Evolutionary conservation across 805 yeast genomes (phyloP).

Genomic region (Candida morakotiae): DNA sequence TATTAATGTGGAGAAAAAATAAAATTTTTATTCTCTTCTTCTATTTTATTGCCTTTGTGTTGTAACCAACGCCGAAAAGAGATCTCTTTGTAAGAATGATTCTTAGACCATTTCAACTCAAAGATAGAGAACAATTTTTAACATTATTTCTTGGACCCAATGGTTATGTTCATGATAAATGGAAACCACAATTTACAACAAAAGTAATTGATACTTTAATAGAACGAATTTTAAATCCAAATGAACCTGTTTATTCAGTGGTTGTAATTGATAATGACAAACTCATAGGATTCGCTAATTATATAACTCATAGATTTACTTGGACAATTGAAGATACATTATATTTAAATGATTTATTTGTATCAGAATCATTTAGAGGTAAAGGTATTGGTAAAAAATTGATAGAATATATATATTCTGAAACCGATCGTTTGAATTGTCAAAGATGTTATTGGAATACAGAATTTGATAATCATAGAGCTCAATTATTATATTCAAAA

Average conservation of each 20-base stretch:
- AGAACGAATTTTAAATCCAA: constrained; percentile 40
- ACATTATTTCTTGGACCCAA: constrained; percentile 37
- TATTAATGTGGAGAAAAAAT: constrained; percentile 2
- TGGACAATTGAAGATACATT: constrained; percentile 45
- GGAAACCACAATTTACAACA: constrained; percentile 16
- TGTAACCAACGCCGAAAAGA: neutral
- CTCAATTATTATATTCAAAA: constrained; percentile 51
- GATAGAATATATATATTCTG: constrained; percentile 45
- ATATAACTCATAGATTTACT: constrained; percentile 45
- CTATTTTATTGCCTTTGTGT: neutral
- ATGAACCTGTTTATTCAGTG: constrained; percentile 43
- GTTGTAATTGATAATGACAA: constrained; percentile 42
- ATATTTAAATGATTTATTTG: constrained; percentile 52
- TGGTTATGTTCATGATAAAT: constrained; percentile 33
- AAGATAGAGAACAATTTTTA: constrained; percentile 43
- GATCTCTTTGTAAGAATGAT: no score
- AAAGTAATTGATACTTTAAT: constrained; percentile 42
- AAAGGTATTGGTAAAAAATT: constrained; percentile 47
- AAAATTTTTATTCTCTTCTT: neutral
- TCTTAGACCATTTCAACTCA: constrained; percentile 34
- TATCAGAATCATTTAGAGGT: constrained; percentile 33
- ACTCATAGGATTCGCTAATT: constrained; percentile 48
- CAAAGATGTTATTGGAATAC: constrained; percentile 52
- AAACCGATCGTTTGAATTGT: constrained; percentile 41
- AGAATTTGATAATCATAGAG: constrained; percentile 50